Conservation (phyloP, 129 eudicot genomes). For the Rutidosis leptorrhynchoides region DNA sequence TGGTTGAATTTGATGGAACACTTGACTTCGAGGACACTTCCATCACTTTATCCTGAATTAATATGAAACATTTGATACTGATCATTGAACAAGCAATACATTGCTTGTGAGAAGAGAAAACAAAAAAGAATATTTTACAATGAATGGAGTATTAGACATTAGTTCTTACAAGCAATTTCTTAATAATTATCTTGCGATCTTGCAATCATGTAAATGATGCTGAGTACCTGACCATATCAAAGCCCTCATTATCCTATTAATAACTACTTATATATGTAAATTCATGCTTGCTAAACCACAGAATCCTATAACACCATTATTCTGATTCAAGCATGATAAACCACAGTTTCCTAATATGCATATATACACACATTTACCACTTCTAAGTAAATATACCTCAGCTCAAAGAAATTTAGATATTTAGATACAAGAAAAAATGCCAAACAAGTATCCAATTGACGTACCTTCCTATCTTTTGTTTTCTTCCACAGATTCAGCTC, state of each 20-base stretch:
- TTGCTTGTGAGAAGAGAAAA: neutral
- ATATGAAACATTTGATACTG: conserved; percentile 25
- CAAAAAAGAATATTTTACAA: conserved; percentile 21
- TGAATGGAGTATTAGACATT: conserved; percentile 38
- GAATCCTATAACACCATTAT: conserved; percentile 14
- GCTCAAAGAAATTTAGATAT: neutral
- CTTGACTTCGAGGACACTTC: conserved; percentile 54
- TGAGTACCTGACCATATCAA: conserved; percentile 45
- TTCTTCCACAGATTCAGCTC: conserved; percentile 56
- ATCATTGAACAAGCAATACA: conserved; percentile 16
- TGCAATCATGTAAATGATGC: conserved; percentile 40
- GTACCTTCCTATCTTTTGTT: conserved; percentile 72
- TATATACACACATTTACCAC: conserved; percentile 1
- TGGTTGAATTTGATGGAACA: conserved; percentile 43
- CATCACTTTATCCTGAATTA: conserved; percentile 61
- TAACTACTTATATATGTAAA: conserved; percentile 12
- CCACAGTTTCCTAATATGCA: conserved; percentile 6
- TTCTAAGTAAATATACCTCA: neutral
- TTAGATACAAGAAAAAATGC: conserved; percentile 2
- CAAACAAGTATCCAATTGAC: conserved; percentile 12
- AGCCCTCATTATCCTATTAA: conserved; percentile 44
- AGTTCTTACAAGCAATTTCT: conserved; percentile 42
- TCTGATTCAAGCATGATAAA: conserved; percentile 19
- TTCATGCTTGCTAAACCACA: conserved; percentile 5
- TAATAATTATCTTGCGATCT: conserved; percentile 40